phyloP scores from a whole-genome alignment of 169 alveolate species.

The Babesia ovis region DNA sequence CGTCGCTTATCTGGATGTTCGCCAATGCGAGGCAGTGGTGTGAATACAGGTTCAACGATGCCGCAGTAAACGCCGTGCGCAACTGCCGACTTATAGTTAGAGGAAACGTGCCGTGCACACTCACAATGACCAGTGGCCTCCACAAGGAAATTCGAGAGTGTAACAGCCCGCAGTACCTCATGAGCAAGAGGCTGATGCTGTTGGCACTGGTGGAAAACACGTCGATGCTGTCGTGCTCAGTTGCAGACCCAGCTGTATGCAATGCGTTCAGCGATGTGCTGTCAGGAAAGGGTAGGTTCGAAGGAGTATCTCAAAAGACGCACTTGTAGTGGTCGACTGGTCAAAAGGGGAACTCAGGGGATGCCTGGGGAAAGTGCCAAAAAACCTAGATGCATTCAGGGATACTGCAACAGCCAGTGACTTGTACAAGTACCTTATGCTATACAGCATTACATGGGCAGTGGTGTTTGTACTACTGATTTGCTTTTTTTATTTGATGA shows the following conservation, averaged over 20 bases:
- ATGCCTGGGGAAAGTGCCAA: constrained; percentile 53
- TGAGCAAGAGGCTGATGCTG: constrained; percentile 42
- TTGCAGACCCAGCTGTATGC: constrained; percentile 58
- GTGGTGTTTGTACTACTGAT: constrained; percentile 38
- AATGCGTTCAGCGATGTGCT: constrained; percentile 53
- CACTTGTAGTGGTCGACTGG: constrained; percentile 40
- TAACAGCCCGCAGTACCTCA: constrained; percentile 54
- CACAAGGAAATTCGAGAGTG: constrained; percentile 62
- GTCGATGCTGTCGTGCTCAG: constrained; percentile 32
- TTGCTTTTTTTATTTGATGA: constrained; percentile 56
- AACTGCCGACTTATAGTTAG: constrained; percentile 52
- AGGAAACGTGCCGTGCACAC: constrained; percentile 34
- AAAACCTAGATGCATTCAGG: constrained; percentile 28
- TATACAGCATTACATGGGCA: constrained; percentile 56
- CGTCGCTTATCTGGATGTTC: constrained; percentile 61
- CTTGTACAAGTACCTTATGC: constrained; percentile 56
- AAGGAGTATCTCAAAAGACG: background rate
- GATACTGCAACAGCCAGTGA: constrained; percentile 56
- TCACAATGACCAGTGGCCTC: constrained; percentile 10
- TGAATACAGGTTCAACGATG: constrained; percentile 45
- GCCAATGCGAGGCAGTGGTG: constrained; percentile 66
- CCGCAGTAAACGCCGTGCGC: constrained; percentile 64
- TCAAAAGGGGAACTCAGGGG: constrained; percentile 37
- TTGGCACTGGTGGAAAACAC: constrained; percentile 40
- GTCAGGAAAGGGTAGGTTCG: constrained; percentile 26